Base-by-base conservation (phyloP, 345 rosid species). In the Pistacia vera region DNA sequence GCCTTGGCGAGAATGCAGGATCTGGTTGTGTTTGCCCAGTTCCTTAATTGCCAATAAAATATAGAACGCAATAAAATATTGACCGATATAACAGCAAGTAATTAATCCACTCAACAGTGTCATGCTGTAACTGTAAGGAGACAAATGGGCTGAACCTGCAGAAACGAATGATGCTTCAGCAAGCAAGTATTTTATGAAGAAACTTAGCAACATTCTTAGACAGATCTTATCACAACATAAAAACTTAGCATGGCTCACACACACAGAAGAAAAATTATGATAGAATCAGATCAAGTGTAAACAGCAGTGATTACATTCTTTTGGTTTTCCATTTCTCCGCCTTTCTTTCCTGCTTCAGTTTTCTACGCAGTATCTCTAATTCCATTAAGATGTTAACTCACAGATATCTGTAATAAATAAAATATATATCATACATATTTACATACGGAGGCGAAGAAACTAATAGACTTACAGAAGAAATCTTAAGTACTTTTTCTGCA, bases 31-130 rank as follows among this genome's bases (percentile, higher is more conserved):
- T 80, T 92, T 91, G 68, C 87, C 86, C 3, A 80, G 97, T 82
- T 96, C 97, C 86, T 88, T 93, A 87, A 93, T 82, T 44, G 97
- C 97, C 93, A 92, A 69, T 64, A 79, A 92, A 63, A 93, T 96
- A 83, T 93, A 96, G 82, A 87, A 88, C 28, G 89, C 97, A 36
- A 95, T 90, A 22, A 92, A 62, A 91, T 68, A 78, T 93, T 92
- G 81, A 93, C 98, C 3, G 98, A 92, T 75, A 93, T 78, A 36
- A 95, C 99, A 46, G 97, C 99, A 69, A 90, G 83, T 22, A 22
- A 22, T 22, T 62, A 93, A 88, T 54, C 99, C 99, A 75, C 97
- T 95, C 71, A 90, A 75, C 64, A 95, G 79, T 3, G 98, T 95
- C 75, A 87, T 63, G 13, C 25, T 22, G 25, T 22, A 22, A 22